Evolutionary conservation across 208 protist species (phyloP).

Genomic region (Trichomonas gallinae): DNA sequence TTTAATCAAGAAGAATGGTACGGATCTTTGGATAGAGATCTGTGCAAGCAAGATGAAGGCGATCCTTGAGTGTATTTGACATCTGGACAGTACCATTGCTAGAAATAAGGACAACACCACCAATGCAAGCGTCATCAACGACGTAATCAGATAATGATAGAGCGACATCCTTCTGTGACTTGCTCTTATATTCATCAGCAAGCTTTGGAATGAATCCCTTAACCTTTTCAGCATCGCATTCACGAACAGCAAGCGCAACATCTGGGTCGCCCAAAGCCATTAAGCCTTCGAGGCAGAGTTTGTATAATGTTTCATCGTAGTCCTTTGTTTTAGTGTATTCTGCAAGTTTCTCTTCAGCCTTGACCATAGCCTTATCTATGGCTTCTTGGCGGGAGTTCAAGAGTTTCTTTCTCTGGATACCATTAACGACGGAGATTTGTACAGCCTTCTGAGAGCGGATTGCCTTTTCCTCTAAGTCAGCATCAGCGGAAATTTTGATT

Average conservation of each 20-base stretch:
- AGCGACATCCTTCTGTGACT: not conserved
- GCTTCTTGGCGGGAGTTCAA: not conserved
- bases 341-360: not conserved
- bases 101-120: not conserved
- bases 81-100: not conserved
- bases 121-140: not conserved
- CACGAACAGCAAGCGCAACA: not conserved
- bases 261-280: not conserved
- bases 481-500: not conserved
- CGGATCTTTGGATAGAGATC: not conserved
- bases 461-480: not conserved
- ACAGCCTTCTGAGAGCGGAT: not conserved
- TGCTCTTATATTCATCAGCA: not conserved
- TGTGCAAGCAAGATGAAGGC: not conserved
- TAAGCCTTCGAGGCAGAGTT: not conserved
- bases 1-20: not conserved
- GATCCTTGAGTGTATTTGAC: not conserved
- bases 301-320: not conserved
- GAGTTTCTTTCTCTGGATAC: not conserved
- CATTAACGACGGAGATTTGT: not conserved
- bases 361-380: not conserved
- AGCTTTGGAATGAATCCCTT: not conserved
- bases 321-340: not conserved
- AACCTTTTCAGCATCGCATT: not conserved
- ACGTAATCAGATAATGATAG: not conserved